A percentile compares a stretch with the other conserved stretches of the same genome.
phyloP scores from a whole-genome alignment of 2,329 filamentous ascomycete genomes.

The Colletotrichum echinochloae region DNA sequence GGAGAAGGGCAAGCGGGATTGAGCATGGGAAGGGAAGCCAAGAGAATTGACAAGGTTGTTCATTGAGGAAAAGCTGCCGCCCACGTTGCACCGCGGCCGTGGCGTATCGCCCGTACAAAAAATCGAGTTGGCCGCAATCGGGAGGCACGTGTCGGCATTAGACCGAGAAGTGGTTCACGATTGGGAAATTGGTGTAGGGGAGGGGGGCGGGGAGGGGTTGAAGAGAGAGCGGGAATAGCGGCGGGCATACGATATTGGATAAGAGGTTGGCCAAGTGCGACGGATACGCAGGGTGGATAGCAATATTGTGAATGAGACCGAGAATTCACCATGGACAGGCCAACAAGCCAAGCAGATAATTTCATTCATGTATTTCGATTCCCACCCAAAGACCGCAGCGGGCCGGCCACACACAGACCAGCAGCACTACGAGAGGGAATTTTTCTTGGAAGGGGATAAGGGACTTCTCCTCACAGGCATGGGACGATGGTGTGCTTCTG shows the following conservation, averaged over 20 bases:
- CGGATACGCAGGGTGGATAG: conserved; percentile 36
- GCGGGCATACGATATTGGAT: conserved; percentile 32
- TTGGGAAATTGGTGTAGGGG: conserved; percentile 25
- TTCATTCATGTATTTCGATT: conserved; percentile 2
- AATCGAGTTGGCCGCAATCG: conserved; percentile 9
- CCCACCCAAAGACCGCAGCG: conserved; percentile 8
- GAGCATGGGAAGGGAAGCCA: conserved; percentile 12
- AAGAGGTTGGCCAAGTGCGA: neutral
- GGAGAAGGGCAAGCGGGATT: conserved; percentile 37
- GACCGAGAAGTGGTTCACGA: conserved; percentile 34
- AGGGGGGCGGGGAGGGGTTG: neutral
- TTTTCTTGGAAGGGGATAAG: neutral
- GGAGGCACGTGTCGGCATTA: conserved; percentile 38
- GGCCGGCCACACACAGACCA: conserved; percentile 1
- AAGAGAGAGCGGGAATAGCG: conserved; percentile 35
- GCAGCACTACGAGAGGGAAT: neutral
- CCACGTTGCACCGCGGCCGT: conserved; percentile 13
- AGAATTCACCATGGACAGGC: conserved; percentile 36
- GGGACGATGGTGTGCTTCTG: conserved; percentile 10
- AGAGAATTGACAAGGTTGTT: conserved; percentile 18
- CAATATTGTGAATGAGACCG: conserved; percentile 40
- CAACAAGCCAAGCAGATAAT: conserved; percentile 20
- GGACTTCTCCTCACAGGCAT: conserved; percentile 1
- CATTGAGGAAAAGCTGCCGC: conserved; percentile 10
- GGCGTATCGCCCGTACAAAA: neutral